These are phyloP conservation scores for Symbiotaphrina buchneri DNA, from an alignment of 495 filamentous ascomycete genomes.

Conservation along the genomic window DNA sequence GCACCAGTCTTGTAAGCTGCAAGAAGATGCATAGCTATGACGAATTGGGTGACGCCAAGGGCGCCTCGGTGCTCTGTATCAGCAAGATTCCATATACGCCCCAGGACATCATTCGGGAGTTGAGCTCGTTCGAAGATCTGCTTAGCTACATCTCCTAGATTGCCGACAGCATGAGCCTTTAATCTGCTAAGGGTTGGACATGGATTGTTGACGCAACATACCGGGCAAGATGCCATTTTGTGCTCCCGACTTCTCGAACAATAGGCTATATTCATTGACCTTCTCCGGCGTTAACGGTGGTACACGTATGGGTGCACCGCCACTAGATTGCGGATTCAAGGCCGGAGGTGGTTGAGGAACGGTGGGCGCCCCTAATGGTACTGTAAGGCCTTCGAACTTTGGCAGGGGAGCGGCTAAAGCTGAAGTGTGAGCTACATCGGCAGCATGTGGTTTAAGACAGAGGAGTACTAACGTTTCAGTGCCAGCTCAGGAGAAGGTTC, in stretches of 20 bases:
- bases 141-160: slow-evolving; percentile 58
- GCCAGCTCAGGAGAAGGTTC: slow-evolving; percentile 61
- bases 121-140: slow-evolving; percentile 85
- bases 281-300: slow-evolving; percentile 79
- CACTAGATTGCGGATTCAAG: slow-evolving; percentile 46
- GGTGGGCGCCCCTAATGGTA: slow-evolving; percentile 17
- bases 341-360: slow-evolving; percentile 17
- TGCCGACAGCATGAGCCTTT: no score
- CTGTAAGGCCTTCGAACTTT: slow-evolving; percentile 59
- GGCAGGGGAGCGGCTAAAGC: slow-evolving; percentile 65
- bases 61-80: slow-evolving; percentile 82
- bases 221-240: slow-evolving; percentile 65
- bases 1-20: slow-evolving; percentile 71
- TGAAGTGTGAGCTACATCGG: slow-evolving; percentile 9
- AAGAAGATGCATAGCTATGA: slow-evolving; percentile 94
- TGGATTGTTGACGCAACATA: no score
- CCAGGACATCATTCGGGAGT: slow-evolving; percentile 73
- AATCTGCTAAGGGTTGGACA: no score
- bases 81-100: slow-evolving; percentile 82
- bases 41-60: slow-evolving; percentile 78
- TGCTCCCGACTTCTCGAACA: slow-evolving; percentile 76
- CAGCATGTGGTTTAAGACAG: slow-evolving; percentile 7
- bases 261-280: slow-evolving; percentile 56
- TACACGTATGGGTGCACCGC: slow-evolving; percentile 62
- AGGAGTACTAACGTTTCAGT: slow-evolving; percentile 27